Base-by-base conservation (phyloP, 2,329 filamentous ascomycete genomes). In the Trichophyton mentagrophytes region DNA sequence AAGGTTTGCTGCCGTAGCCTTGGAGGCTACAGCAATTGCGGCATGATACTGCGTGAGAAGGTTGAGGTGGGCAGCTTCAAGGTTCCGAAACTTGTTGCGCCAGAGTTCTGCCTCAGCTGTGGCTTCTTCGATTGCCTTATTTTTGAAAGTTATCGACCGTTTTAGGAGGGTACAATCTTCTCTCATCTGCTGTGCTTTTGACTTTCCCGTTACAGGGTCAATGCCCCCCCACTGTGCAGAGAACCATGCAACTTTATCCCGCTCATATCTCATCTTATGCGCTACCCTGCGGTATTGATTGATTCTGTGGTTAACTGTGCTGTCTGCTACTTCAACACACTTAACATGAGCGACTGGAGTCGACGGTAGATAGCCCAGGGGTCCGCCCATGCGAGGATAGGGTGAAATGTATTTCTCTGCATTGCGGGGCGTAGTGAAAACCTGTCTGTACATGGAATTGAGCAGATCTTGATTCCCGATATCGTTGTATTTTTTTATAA, bases 351-450 rank as follows among this genome's bases (percentile, higher is more conserved):
- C 55, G 2, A 38, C 61, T 3, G 71, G 70, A 8, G 69, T 61
- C 3, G 71, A 73, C 33, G 69, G 69, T 51, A 69, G 62, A 57
- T 71, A 71, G 1, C 67, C 68, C 25, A 72, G 57, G 8, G 63
- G 62, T 1, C 69, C 68, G 13, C 65, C 64, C 30, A 66, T 64
- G 17, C 53, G 58, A 15, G 69, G 69, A 61, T 73, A 73, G 6
- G 72, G 72, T 0, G 71, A 73, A 4, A 67, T 59, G 57, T 72
- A 70, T 30, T 68, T 61, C 1, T 64, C 63, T 40, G 64, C 58
- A 30, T 65, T 59, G 11, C 60, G 44, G 9, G 69, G 61, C 11
- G 63, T 64, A 46, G 65, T 62, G 56, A 69, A 60, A 20, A 65
- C 61, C 57, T 72, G 69, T 22, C 67, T 67, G 27, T 53, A 61